A percentile compares a stretch with the other conserved stretches of the same genome.
Conservation (phyloP, 805 yeast species). For the Ogataea trehalophila region DNA sequence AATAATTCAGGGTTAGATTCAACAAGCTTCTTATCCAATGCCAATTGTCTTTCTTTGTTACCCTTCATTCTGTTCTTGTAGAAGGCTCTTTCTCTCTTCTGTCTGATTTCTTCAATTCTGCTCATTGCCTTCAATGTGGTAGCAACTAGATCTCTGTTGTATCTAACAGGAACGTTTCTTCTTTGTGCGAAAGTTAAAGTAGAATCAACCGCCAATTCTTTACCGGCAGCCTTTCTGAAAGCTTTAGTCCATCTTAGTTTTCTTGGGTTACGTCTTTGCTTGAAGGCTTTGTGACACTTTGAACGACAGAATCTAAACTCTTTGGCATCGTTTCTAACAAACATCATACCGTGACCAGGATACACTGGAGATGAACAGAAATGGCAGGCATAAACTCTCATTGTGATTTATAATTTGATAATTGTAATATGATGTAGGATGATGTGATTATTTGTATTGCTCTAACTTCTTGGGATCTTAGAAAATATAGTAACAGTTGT, state of each 20-base stretch:
- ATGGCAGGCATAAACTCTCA: constrained; percentile 91
- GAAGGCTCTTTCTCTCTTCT: constrained; percentile 96
- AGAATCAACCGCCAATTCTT: constrained; percentile 95
- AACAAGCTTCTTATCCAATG: constrained; percentile 81
- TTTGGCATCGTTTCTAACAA: constrained; percentile 96
- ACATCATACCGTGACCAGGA: constrained; percentile 93
- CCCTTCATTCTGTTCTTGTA: constrained; percentile 99
- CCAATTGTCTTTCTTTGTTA: constrained; percentile 81
- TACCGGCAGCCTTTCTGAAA: constrained; percentile 98
- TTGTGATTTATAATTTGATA: constrained; percentile 19
- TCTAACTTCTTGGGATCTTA: too few relatives aligned
- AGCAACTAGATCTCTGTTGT: constrained; percentile 92
- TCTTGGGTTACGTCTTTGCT: constrained; percentile 97
- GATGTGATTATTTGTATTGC: not conserved
- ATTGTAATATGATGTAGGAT: not conserved
- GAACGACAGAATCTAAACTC: constrained; percentile 97
- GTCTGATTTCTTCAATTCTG: constrained; percentile 93
- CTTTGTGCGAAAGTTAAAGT: constrained; percentile 95
- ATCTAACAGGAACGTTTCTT: constrained; percentile 96
- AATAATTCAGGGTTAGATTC: constrained; percentile 85
- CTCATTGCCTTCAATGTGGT: constrained; percentile 94
- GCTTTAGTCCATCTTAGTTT: constrained; percentile 98
- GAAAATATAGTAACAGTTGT: too few relatives aligned
- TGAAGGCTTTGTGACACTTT: constrained; percentile 95
- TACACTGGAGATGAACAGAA: constrained; percentile 97